These are phyloP conservation scores for Tillandsia fasciculata DNA, from an alignment of 176 grass and related monocot genomes.

Conservation along the genomic window DNA sequence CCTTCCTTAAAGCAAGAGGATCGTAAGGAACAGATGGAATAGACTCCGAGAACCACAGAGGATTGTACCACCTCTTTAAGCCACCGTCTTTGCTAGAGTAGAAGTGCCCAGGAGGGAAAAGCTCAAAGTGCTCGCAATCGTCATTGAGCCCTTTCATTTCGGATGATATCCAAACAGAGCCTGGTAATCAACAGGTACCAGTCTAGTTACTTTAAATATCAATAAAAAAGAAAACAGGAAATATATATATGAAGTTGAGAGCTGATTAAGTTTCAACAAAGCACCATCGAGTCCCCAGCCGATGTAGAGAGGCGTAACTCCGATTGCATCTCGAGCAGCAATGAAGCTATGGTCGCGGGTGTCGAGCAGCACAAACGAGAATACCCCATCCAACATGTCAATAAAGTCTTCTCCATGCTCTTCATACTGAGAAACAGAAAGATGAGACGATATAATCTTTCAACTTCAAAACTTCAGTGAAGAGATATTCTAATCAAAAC, in stretches of 20 bases:
- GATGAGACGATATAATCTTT: too few relatives aligned
- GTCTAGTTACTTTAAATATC: neutral
- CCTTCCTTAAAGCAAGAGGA: conserved; percentile 56
- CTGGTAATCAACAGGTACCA: conserved; percentile 9
- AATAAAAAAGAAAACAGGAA: neutral
- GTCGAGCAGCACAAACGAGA: conserved; percentile 82
- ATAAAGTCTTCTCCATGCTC: conserved; percentile 84
- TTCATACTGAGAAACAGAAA: conserved; percentile 42
- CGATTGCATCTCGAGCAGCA: conserved; percentile 83
- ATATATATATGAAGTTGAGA: neutral
- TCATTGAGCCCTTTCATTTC: conserved; percentile 95
- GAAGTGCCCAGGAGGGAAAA: conserved; percentile 73
- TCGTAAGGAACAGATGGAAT: conserved; percentile 51
- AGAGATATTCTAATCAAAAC: too few relatives aligned
- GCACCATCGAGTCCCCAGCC: conserved; percentile 85
- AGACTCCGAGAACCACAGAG: conserved; percentile 56
- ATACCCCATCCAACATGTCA: conserved; percentile 87
- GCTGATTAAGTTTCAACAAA: neutral
- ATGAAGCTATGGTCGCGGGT: conserved; percentile 60
- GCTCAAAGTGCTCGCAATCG: conserved; percentile 69
- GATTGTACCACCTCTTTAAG: conserved; percentile 79
- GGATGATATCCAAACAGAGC: conserved; percentile 81
- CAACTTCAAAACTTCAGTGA: too few relatives aligned
- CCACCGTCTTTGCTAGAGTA: conserved; percentile 59
- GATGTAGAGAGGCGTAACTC: conserved; percentile 91